Evolutionary conservation across 2,329 filamentous ascomycete species (phyloP), one percentile per base, ranked within the genome.

Genomic region (Ilyonectria robusta): DNA sequence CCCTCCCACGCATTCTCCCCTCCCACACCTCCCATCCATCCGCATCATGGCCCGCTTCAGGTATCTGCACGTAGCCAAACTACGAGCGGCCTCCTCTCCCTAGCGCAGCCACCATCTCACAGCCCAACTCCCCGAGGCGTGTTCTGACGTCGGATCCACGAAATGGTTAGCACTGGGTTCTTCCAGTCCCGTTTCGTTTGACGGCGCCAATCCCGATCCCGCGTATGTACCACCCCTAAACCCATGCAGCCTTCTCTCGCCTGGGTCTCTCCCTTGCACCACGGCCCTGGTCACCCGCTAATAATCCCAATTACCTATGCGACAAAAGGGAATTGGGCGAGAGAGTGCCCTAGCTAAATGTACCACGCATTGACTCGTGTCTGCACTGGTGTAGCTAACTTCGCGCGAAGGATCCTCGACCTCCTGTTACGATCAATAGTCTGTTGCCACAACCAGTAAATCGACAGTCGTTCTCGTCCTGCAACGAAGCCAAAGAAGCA

Each of bases 61-160:
- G 62, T 54, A 42, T 53, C 62, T 53, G 23, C 40, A 33, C 26
- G 29, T 44, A 51, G 46, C 59, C 21, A 47, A 21, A 26, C 35
- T 50, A 50, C 33, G 23, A 54, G n/a, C 46, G 42, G 48, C 35
- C 42, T 58, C 58, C 53, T 51, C 50, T 57, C 53, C 37, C 51
- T 66, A 66, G 63, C 63, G 63, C 59, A 62, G 58, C 53, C 58
- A 66, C 63, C 57, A 54, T 62, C 58, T 62, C 51, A 19, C 26
- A 53, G 37, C 48, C 42, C 44, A 66, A 40, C 40, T 60, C 46
- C 13, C 19, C 17, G 7, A 21, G 37, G 31, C 46, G 58, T 21
- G 15, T 42, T 42, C 62, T 48, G 44, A 54, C 57, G 62, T 61
- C 31, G 57, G 59, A 42, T 42, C 44, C 57, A 55, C 31, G 55